Conservation (phyloP, 2,329 filamentous ascomycete genomes). For the Sclerotinia subarctica region DNA sequence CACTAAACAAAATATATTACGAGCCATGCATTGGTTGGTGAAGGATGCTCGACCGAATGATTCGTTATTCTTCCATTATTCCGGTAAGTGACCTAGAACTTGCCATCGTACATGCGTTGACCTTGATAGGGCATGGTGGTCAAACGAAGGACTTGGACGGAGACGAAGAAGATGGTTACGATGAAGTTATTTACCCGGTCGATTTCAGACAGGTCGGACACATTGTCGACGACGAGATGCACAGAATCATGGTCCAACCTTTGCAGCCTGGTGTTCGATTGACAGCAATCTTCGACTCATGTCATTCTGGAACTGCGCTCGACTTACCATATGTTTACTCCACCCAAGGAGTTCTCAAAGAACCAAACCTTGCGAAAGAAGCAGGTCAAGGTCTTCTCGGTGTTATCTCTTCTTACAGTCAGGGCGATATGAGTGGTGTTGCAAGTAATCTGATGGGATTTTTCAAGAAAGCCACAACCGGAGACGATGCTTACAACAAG, state of each 20-base stretch:
- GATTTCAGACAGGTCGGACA: conserved; percentile 77
- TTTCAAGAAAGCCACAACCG: conserved; percentile 81
- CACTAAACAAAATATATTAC: conserved; percentile 89
- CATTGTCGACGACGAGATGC: conserved; percentile 82
- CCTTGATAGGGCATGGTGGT: conserved; percentile 66
- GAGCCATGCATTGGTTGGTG: conserved; percentile 97
- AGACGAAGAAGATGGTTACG: conserved; percentile 77
- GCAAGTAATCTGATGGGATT: conserved; percentile 76
- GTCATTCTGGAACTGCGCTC: conserved; percentile 64
- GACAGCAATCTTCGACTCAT: conserved; percentile 67
- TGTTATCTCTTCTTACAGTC: conserved; percentile 60
- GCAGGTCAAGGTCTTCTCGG: conserved; percentile 61
- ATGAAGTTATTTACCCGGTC: conserved; percentile 81
- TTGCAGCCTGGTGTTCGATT: conserved; percentile 79
- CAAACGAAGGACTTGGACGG: conserved; percentile 76
- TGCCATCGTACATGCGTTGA: conserved; percentile 25
- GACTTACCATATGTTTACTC: conserved; percentile 68
- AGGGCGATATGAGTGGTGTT: conserved; percentile 82
- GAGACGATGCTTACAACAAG: conserved; percentile 73
- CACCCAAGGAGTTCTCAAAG: conserved; percentile 65
- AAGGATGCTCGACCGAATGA: conserved; percentile 92
- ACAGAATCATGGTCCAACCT: conserved; percentile 71
- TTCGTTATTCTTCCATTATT: conserved; percentile 97
- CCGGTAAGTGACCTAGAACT: conserved; percentile 54
- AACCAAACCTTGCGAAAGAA: conserved; percentile 65